Evolutionary conservation across 2,329 filamentous ascomycete genomes (phyloP).

Genomic region (Botrytis pseudocinerea): DNA sequence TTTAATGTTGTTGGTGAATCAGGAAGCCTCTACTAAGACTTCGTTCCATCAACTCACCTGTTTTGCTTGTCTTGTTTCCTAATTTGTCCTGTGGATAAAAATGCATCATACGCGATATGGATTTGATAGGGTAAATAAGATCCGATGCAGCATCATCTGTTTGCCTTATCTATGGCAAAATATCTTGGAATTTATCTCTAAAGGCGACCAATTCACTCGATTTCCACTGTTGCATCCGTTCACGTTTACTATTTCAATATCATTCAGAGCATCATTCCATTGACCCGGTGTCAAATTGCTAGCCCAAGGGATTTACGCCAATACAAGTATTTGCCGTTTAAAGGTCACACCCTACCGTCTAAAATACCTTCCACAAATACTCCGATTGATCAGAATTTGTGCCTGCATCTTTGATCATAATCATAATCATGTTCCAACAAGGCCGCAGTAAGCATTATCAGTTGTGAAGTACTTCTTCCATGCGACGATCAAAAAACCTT

Average conservation of each 20-base stretch:
- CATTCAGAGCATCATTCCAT: neutral
- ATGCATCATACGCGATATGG: neutral
- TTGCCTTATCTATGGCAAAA: conserved; percentile 22
- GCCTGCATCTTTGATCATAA: conserved; percentile 3
- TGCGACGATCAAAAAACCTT: neutral
- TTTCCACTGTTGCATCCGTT: neutral
- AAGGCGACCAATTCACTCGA: neutral
- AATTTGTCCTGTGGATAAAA: conserved; percentile 1
- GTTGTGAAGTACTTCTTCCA: neutral
- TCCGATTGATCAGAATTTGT: neutral
- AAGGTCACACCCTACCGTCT: neutral
- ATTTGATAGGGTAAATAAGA: conserved; percentile 18
- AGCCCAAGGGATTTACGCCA: neutral
- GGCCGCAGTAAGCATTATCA: neutral
- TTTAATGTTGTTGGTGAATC: neutral
- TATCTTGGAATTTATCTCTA: neutral
- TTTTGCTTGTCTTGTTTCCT: conserved; percentile 12
- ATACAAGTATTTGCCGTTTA: neutral
- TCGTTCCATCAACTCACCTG: neutral
- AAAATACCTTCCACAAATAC: neutral
- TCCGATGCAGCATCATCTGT: neutral
- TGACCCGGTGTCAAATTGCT: neutral
- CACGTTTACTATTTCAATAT: neutral
- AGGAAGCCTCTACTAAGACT: neutral
- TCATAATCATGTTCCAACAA: neutral